Evolutionary conservation across 2,329 filamentous ascomycete genomes (phyloP), one percentile per base, ranked within the genome.

Genomic region (Trichophyton rubrum): DNA sequence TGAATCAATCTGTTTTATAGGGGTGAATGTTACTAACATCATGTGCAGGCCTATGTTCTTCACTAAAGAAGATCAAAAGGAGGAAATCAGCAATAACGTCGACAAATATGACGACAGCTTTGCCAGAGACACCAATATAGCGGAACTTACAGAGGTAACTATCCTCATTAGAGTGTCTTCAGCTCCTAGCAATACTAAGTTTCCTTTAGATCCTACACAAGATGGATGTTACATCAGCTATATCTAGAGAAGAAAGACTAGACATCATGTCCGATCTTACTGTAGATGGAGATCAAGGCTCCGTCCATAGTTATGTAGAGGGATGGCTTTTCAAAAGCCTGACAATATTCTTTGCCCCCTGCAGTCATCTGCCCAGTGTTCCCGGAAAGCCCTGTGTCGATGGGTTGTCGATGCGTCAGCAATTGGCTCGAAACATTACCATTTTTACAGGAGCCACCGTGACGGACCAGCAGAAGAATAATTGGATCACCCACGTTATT

Each of bases 81-180:
- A 76, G 5, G 76, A 78, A 6, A 82, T 86, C 8, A 78, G 81
- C 41, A 74, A 75, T 2, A 88, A 87, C 64, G 79, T 87, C 1
- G 93, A 99, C 70, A 76, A 79, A 59, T 93, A 84, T 66, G 88
- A 87, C 0, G 93, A 99, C 70, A 91, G 90, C 68, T 97, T 89
- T 72, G 81, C 85, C 0, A 79, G 91, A 3, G 85, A 95, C 66
- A 75, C 87, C 7, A 79, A 77, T 0, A 66, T 81, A 0, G 79
- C 83, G 1, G 88, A 92, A 67, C 78, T 96, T 56, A 77, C 72
- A 60, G 72, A 64, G 58, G 69, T 75, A 56, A 33, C 33, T 13
- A 2, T 38, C 33, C 2, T 38, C 33, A 38, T 38, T 11, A 11
- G 33, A 38, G 33, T 11, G 8, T 13, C 11, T 38, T 38, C 5